phyloP scores from a whole-genome alignment of 2,329 filamentous ascomycete species.

The Arachnomyces sp. region DNA sequence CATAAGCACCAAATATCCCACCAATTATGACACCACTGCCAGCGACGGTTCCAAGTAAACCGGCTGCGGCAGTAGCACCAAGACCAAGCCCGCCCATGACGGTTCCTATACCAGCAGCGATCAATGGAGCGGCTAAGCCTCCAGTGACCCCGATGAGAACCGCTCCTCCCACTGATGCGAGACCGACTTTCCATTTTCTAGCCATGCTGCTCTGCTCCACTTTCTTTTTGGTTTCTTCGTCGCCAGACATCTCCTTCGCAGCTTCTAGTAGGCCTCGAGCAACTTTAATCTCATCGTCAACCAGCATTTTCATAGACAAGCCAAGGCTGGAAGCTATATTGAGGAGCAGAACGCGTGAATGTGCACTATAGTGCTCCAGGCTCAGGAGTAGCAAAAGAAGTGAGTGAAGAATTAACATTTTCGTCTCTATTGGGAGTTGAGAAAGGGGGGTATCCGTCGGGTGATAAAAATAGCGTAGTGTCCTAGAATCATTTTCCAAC shows the following conservation, averaged over 20 bases:
- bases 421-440: conserved; percentile 32
- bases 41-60: conserved; percentile 69
- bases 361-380: conserved; percentile 66
- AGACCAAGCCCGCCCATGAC: conserved; percentile 71
- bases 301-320: conserved; percentile 56
- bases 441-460: conserved; percentile 52
- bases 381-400: conserved; percentile 65
- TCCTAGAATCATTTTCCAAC: conserved; percentile 19
- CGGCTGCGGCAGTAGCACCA: conserved; percentile 63
- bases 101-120: conserved; percentile 69
- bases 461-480: conserved; percentile 41
- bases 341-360: conserved; percentile 63
- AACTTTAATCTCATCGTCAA: conserved; percentile 65
- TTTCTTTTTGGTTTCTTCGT: conserved; percentile 66
- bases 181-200: conserved; percentile 70
- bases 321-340: conserved; percentile 62
- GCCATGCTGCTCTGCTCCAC: conserved; percentile 57
- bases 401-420: conserved; percentile 61
- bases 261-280: conserved; percentile 66
- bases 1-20: conserved; percentile 85
- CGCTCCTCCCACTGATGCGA: conserved; percentile 81
- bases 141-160: conserved; percentile 77
- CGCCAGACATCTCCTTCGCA: conserved; percentile 67
- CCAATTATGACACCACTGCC: conserved; percentile 74
- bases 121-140: conserved; percentile 67